Base-by-base conservation (phyloP, 1,284 basidiomycete species). In the Exobasidium cylindrosporum region DNA sequence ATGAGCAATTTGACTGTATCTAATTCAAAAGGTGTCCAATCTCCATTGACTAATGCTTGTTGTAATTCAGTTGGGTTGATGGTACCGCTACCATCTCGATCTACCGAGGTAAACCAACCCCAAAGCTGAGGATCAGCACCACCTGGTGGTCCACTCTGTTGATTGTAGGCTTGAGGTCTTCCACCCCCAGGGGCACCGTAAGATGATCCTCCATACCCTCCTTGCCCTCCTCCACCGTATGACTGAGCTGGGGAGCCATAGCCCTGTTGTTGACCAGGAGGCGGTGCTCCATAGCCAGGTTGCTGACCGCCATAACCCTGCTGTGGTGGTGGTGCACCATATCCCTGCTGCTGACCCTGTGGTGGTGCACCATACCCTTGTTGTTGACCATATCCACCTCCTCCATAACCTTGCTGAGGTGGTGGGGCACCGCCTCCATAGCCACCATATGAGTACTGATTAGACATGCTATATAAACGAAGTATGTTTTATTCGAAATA, bases 121-220 rank as follows among this genome's bases (percentile, higher is more conserved):
- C 74, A 76, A n/a, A 76, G 65, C 49, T 76, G 72, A 3, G 67
- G 74, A 49, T 76, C 70, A 0, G 72, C 72, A 24, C 74, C 72
- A 6, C 69, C 68, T 14, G 70, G 72, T 10, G 72, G 73, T 0
- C 73, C 73, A 0, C 70, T 69, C 49, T 58, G 57, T 4, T 60
- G 49, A 50, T 60, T 73, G 67, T 45, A 73, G 3, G 44, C 64
- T 45, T 68, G 71, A 6, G 70, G 67, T 13, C 73, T 58, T 3
- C 60, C 49, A 24, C 53, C 30, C 24, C 21, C 58, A 14, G 61
- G 61, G 7, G 57, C 60, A 35, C 59, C 58, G 7, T 11, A 11
- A 10, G n/a, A 32, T 14, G 24, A 52, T 11, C 59, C 59, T 24
- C 32, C 45, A 3, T 50, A 45, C 31, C 57, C 46, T 29, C n/a